Base-by-base conservation (phyloP, 2,329 filamentous ascomycete species). In the Neophaeococcomyces aloes region DNA sequence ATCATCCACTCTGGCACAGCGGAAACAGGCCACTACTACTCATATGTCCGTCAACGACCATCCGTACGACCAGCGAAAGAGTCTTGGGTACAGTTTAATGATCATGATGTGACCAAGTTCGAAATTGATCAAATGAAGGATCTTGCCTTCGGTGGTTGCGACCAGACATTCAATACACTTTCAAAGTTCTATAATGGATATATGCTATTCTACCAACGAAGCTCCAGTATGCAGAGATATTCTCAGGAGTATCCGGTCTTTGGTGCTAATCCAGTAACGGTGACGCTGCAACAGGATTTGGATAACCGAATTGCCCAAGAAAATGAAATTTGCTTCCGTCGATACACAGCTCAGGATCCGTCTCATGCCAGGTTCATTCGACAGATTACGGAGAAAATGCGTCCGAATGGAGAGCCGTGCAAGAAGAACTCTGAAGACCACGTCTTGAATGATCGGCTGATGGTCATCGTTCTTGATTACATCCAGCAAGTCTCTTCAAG, bases 21-120 rank as follows among this genome's bases (percentile, higher is more conserved):
- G 10, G 86, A 95, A 58, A 89, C 86, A 21, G 91, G 91, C 0
- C 91, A 98, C 61, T 98, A 98, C 65, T 96, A 95, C 64, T 96
- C 89, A 0, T 96, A 87, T 60, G 86, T 93, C 50, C 83, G 86
- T 42, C 83, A 94, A 60, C 76, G 87, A 14, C 78, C 85, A 13
- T 64, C 71, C 15, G 61, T 61, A 11, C 60, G 65, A 27, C 60
- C 60, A 3, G 66, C 67, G 8, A 65, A 56, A 42, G 63, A 62
- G 41, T 67, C 67, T 4, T 98, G 91, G 91, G 73, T 94, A 7
- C 86, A 94, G 58, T 95, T 95, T 63, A 96, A 98, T 54, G 91
- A 98, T 59, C 81, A 86, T n/a, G 71, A 76, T 38, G 88, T 94
- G 18, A 77, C 70, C 14, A 64, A 71, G 1, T 95, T 89, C 70